Evolutionary conservation across 257 asterid species (phyloP).

Genomic region (Solanum chilense): DNA sequence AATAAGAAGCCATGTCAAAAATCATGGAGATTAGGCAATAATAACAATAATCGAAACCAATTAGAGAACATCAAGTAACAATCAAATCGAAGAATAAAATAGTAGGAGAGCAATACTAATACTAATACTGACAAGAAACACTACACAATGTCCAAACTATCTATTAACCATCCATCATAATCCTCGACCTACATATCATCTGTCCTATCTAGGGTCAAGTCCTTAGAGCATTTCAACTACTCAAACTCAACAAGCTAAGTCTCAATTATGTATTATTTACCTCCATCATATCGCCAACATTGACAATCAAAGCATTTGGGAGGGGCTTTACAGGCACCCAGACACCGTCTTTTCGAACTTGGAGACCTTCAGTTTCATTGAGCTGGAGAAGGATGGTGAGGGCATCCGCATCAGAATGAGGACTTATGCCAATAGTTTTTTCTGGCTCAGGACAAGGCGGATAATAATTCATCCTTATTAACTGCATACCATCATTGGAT

Average conservation of each 20-base stretch:
- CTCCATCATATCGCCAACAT: constrained; percentile 53
- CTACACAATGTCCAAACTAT: too few species aligned
- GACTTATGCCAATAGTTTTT: constrained; percentile 25
- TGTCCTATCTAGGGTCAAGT: too few species aligned
- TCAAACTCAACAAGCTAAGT: not conserved
- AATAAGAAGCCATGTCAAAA: too few species aligned
- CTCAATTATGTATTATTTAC: constrained; percentile 4
- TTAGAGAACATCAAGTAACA: too few species aligned
- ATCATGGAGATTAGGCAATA: too few species aligned
- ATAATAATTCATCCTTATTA: constrained; percentile 41
- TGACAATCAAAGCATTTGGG: constrained; percentile 31
- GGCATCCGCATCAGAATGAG: constrained; percentile 52
- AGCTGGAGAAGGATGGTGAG: constrained; percentile 46
- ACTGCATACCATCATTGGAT: constrained; percentile 29
- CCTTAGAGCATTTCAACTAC: not conserved
- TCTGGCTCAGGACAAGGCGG: constrained; percentile 54
- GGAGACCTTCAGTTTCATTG: constrained; percentile 41
- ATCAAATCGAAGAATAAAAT: too few species aligned
- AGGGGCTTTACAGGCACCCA: constrained; percentile 40
- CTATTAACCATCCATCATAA: too few species aligned
- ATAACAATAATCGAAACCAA: too few species aligned
- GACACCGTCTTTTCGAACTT: constrained; percentile 27
- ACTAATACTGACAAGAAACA: too few species aligned
- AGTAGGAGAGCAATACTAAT: too few species aligned
- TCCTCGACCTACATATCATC: too few species aligned